These are phyloP conservation scores for Auricularia sp. DNA, from an alignment of 768 basidiomycete species.

Conservation along the genomic window DNA sequence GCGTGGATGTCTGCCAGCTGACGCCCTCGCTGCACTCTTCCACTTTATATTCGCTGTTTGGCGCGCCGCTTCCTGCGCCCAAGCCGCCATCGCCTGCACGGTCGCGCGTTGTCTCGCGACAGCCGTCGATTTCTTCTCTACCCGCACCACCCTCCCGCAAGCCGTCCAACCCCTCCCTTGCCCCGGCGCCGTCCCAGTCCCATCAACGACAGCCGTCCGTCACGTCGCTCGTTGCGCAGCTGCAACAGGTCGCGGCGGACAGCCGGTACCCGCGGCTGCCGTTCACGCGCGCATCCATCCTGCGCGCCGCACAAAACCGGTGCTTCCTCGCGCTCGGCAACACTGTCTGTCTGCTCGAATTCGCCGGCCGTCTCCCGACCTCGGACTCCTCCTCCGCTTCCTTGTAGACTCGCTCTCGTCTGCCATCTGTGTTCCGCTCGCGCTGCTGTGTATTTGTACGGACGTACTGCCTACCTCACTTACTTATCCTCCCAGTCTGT, in stretches of 20 bases:
- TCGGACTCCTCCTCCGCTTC: neutral
- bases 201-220: conserved; percentile 17
- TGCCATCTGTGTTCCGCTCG: too few species aligned
- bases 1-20: conserved; percentile 41
- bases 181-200: conserved; percentile 41
- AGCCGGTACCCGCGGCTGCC: conserved; percentile 46
- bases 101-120: neutral
- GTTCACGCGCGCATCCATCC: conserved; percentile 67
- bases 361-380: conserved; percentile 9
- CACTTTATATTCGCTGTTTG: conserved; percentile 5
- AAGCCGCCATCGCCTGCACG: neutral
- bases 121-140: neutral
- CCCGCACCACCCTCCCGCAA: neutral
- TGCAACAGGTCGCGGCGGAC: conserved; percentile 7
- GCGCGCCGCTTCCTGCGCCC: neutral
- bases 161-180: conserved; percentile 14
- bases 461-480: too few species aligned
- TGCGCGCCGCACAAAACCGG: conserved; percentile 37
- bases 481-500: neutral
- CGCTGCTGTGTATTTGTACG: too few species aligned
- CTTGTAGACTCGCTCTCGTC: neutral
- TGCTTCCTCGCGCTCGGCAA: conserved; percentile 72
- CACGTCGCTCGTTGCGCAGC: conserved; percentile 14
- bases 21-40: conserved; percentile 8
- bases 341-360: conserved; percentile 50